Evolutionary conservation across 2,329 filamentous ascomycete species (phyloP).

Genomic region (Lecanicillium sp.): DNA sequence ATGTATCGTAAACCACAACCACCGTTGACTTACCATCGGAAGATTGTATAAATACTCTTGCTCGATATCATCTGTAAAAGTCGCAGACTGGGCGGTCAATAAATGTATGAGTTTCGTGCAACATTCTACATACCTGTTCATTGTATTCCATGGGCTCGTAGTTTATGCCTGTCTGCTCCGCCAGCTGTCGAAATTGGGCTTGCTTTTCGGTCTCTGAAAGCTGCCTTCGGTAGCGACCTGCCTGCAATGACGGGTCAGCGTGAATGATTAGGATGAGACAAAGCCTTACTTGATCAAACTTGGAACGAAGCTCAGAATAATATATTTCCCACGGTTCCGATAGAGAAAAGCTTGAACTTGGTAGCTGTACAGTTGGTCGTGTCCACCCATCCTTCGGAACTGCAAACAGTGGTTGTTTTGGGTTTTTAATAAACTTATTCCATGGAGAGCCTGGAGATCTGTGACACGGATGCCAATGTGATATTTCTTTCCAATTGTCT

Average conservation of each 20-base stretch:
- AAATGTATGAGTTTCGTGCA: not conserved
- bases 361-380: too few relatives aligned
- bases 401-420: conserved; percentile 5
- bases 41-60: conserved; percentile 9
- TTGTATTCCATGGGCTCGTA: conserved; percentile 1
- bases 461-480: conserved; percentile 7
- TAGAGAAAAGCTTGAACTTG: conserved; percentile 7
- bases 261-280: not conserved
- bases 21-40: conserved; percentile 5
- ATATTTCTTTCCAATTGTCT: conserved; percentile 2
- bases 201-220: not conserved
- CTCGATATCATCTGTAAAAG: conserved; percentile 1
- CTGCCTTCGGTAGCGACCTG: not conserved
- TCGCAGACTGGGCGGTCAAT: conserved; percentile 1
- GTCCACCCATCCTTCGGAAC: not conserved
- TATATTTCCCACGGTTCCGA: conserved; percentile 2
- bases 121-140: not conserved
- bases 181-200: not conserved
- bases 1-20: not conserved
- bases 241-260: not conserved
- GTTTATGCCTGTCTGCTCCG: not conserved
- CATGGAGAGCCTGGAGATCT: conserved; percentile 8
- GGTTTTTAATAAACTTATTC: conserved; percentile 11
- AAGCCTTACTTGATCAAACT: conserved; percentile 1
- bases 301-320: not conserved